Evolutionary conservation across 306 rosid genomes (phyloP).

Genomic region (Senna siamea): DNA sequence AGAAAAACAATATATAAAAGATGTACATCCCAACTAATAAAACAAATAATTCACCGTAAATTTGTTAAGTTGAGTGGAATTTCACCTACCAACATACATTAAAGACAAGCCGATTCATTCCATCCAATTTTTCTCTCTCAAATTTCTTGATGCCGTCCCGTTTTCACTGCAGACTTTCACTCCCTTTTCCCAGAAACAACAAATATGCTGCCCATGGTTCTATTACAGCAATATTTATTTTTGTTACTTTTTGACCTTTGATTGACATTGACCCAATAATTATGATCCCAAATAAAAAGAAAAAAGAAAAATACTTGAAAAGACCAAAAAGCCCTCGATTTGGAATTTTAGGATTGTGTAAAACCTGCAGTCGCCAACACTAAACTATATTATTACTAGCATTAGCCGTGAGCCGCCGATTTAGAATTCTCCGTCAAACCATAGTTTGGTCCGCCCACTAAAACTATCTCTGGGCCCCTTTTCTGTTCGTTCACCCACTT

Average conservation of each 20-base stretch:
- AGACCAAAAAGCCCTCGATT: background rate
- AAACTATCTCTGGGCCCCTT: constrained; percentile 5
- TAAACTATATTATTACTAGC: background rate
- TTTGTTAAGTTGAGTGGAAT: too few species aligned
- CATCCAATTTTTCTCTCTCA: background rate
- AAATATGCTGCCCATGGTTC: background rate
- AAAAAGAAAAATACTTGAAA: background rate
- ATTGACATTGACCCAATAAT: background rate
- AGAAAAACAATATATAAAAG: too few species aligned
- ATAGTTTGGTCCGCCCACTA: background rate
- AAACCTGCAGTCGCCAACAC: background rate
- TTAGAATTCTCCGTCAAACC: constrained; percentile 43
- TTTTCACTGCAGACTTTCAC: background rate
- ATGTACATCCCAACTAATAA: too few species aligned
- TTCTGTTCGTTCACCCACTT: background rate
- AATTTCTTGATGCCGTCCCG: too few species aligned
- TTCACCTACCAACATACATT: background rate
- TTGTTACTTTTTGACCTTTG: background rate
- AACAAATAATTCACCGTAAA: too few species aligned
- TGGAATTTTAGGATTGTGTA: background rate
- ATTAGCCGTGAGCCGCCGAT: constrained; percentile 45
- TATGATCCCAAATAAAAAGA: too few species aligned
- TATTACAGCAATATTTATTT: background rate
- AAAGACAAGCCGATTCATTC: background rate
- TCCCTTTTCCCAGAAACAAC: background rate